These are phyloP conservation scores for Emericellopsis terricola DNA, from an alignment of 495 filamentous ascomycete species.

Conservation along the genomic window DNA sequence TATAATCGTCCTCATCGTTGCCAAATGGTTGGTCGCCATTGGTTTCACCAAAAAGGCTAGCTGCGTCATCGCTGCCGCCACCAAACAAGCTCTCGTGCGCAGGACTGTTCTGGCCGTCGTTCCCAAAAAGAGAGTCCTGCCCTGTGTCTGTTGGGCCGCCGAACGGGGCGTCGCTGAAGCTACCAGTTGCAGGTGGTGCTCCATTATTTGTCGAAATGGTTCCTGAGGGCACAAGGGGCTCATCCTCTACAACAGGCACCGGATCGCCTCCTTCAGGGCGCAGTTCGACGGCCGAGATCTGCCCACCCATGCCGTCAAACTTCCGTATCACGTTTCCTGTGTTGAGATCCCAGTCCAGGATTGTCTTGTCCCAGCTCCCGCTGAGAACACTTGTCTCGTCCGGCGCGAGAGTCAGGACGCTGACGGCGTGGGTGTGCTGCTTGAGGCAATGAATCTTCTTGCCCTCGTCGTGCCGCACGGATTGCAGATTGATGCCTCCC, in stretches of 20 bases:
- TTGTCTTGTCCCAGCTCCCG: slow-evolving; percentile 89
- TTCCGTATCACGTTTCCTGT: slow-evolving; percentile 57
- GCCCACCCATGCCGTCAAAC: slow-evolving; percentile 59
- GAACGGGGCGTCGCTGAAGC: background rate
- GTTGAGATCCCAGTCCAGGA: slow-evolving; percentile 91
- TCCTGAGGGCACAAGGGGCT: background rate
- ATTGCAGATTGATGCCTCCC: slow-evolving; percentile 83
- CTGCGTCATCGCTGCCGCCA: slow-evolving; percentile 9
- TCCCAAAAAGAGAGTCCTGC: no score
- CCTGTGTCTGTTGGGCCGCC: no score
- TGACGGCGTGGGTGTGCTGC: slow-evolving; percentile 80
- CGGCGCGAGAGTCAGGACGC: slow-evolving; percentile 59
- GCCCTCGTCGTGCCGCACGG: slow-evolving; percentile 88
- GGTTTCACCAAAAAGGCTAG: slow-evolving; percentile 42
- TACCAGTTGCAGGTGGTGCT: background rate
- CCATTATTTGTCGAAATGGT: slow-evolving; percentile 3
- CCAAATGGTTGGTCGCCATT: slow-evolving; percentile 43
- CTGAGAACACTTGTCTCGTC: slow-evolving; percentile 83
- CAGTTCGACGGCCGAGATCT: slow-evolving; percentile 77
- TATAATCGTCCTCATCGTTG: slow-evolving; percentile 80
- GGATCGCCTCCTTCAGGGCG: slow-evolving; percentile 60
- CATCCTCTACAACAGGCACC: slow-evolving; percentile 42
- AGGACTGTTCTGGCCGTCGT: slow-evolving; percentile 42
- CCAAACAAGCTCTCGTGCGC: slow-evolving; percentile 57
- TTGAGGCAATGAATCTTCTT: slow-evolving; percentile 66